These are phyloP conservation scores for Thyridium curvatum DNA, from an alignment of 2,329 filamentous ascomycete genomes.

Conservation along the genomic window DNA sequence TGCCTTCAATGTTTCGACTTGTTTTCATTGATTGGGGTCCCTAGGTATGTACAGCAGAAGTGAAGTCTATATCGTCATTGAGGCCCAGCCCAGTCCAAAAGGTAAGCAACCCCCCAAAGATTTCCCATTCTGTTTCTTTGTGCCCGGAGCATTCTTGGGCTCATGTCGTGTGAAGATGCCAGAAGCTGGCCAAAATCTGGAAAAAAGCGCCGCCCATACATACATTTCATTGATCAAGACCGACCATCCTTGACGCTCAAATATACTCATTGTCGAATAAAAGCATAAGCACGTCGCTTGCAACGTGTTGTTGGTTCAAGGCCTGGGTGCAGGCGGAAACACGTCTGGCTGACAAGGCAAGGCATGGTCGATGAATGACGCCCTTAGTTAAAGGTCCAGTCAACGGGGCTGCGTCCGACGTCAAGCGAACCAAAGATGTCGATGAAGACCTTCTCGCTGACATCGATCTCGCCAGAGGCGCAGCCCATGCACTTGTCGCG, in stretches of 20 bases:
- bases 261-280: background rate
- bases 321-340: background rate
- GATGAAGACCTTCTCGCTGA: conserved; percentile 31
- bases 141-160: background rate
- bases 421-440: conserved; percentile 36
- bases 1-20: too few relatives aligned
- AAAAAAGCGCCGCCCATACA: background rate
- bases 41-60: conserved; percentile 5
- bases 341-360: background rate
- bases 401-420: conserved; percentile 22
- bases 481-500: conserved; percentile 76
- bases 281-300: background rate
- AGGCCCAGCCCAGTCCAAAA: background rate
- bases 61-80: conserved; percentile 2
- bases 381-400: conserved; percentile 23
- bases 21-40: background rate
- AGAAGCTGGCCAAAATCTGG: background rate
- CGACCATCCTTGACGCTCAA: background rate
- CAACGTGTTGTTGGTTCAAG: background rate
- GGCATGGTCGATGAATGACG: background rate
- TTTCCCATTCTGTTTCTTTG: background rate
- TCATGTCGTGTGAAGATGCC: background rate
- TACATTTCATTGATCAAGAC: background rate
- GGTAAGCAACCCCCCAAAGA: too few relatives aligned
- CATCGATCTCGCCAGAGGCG: conserved; percentile 45